phyloP scores from a whole-genome alignment of 257 asterid species.

The Solanum tarapatanum region DNA sequence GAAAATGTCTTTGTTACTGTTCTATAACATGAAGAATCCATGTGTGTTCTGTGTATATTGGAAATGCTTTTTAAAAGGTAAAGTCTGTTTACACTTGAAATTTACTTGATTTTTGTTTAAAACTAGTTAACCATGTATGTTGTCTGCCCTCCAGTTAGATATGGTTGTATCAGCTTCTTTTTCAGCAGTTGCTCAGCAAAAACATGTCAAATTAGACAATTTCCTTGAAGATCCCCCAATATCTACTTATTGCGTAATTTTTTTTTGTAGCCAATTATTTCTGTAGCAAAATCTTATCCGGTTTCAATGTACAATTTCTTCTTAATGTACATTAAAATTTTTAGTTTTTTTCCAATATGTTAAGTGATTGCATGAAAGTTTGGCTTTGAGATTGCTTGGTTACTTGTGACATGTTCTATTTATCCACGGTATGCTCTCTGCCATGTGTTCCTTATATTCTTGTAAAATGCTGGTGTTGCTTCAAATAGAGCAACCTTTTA shows the following conservation, averaged over 20 bases:
- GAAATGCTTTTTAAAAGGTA: neutral
- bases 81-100: neutral
- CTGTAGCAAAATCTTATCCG: neutral
- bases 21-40: neutral
- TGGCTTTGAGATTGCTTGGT: neutral
- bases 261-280: neutral
- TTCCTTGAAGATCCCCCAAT: slow-evolving; percentile 72
- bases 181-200: slow-evolving; percentile 34
- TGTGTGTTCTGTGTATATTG: neutral
- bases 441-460: neutral
- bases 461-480: neutral
- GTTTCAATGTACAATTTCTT: neutral
- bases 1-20: neutral
- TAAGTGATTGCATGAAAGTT: neutral
- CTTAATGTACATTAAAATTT: neutral
- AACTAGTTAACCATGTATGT: neutral
- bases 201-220: slow-evolving; percentile 52
- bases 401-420: neutral
- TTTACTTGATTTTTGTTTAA: neutral
- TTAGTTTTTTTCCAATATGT: neutral
- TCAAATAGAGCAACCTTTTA: neutral
- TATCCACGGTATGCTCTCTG: neutral
- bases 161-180: slow-evolving; percentile 54
- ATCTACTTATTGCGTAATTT: slow-evolving; percentile 67
- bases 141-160: slow-evolving; percentile 21